These are phyloP conservation scores for Cytauxzoon felis DNA, from an alignment of 169 alveolate species.

Conservation along the genomic window DNA sequence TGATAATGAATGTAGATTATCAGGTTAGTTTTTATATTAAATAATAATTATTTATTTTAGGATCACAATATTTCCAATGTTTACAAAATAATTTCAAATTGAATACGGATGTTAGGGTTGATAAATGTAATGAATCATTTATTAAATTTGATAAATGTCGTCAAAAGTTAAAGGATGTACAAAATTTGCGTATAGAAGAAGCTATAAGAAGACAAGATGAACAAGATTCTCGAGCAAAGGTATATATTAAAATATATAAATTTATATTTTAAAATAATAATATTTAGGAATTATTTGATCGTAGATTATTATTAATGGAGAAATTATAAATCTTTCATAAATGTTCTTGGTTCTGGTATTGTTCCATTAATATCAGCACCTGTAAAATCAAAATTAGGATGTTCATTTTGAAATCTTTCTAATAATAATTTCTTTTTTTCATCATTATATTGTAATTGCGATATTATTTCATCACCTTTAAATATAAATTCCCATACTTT, in stretches of 20 bases:
- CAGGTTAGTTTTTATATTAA: too few relatives aligned
- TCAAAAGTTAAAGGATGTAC: conserved; percentile 61
- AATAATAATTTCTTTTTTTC: conserved; percentile 64
- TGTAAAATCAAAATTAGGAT: conserved; percentile 74
- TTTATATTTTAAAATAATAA: neutral
- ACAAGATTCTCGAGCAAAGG: conserved; percentile 68
- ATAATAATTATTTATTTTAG: neutral
- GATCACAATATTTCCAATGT: conserved; percentile 71
- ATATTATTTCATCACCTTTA: conserved; percentile 29
- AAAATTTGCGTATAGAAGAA: conserved; percentile 52
- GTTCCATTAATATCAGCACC: conserved; percentile 72
- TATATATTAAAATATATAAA: neutral
- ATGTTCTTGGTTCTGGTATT: conserved; percentile 76
- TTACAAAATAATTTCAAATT: conserved; percentile 63
- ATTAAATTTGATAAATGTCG: conserved; percentile 65
- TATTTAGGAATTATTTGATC: conserved; percentile 11
- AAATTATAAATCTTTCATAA: conserved; percentile 52
- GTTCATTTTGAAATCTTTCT: conserved; percentile 73
- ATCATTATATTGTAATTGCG: conserved; percentile 16
- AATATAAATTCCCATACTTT: conserved; percentile 53
- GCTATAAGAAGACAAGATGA: conserved; percentile 64
- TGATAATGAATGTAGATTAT: conserved; percentile 75
- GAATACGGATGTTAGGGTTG: conserved; percentile 36
- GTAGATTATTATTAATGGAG: conserved; percentile 1
- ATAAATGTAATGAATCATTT: conserved; percentile 56